Base-by-base conservation (phyloP, 441 rosid species). In the Cnidoscolus chayamansa region DNA sequence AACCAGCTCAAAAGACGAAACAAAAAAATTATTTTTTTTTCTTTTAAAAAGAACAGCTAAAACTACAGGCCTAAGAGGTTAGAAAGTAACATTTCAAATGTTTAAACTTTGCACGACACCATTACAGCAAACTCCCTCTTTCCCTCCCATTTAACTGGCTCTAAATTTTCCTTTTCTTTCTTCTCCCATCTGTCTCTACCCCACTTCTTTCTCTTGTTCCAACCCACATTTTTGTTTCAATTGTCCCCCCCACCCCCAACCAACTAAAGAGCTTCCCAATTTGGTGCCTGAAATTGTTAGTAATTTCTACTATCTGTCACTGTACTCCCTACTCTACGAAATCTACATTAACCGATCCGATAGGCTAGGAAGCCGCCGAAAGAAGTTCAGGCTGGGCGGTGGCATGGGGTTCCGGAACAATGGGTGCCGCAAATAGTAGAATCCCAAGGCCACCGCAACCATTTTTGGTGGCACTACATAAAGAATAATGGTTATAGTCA, bases 391-490 rank as follows among this genome's bases (percentile, higher is more conserved):
- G 81, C 90, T 87, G 1, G 86, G 84, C 68, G 97, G 84, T 9
- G 98, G 97, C 97, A 90, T 92, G 6, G 97, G 90, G 82, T 89
- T 86, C 68, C 98, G 78, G 72, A 94, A 94, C 97, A 94, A 89
- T 2, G 98, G 98, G 78, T 94, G 98, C 76, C 98, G 78, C 25
- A 94, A 84, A 63, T 86, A 94, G 71, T 92, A 92, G 81, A 94
- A 94, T 31, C 98, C 98, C n/a, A 94, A 79, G 50, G 98, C 97
- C 73, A 94, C 98, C 0, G 98, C 96, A 50, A 90, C 97, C 95
- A 90, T 92, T 82, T 94, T 92, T 17, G 97, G 86, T 64, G 98
- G 98, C 73, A 94, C 97, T 37, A 54, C 82, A 13, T 89, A 94
- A 1, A 94, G 81, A 19, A 82, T 76, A 67, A 92, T 49, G 1